Base-by-base conservation (phyloP, 2,329 filamentous ascomycete genomes). In the Epichloe festucae region DNA sequence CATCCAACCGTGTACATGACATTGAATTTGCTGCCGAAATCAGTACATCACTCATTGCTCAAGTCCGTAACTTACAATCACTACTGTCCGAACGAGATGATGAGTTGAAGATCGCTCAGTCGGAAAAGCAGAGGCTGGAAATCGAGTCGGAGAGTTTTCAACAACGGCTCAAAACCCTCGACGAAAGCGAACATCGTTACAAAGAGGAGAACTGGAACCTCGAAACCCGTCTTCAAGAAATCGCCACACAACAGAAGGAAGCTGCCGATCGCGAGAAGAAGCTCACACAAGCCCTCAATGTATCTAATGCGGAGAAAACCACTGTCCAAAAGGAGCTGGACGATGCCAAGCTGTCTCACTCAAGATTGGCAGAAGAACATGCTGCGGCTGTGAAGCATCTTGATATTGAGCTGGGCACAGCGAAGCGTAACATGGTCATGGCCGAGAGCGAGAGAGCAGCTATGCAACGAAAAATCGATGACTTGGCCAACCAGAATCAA, bases 161-260 rank as follows among this genome's bases (percentile, higher is more conserved):
- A 50, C 87, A 94, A 65, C 82, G 89, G 36, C 73, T 97, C 57
- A 85, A 87, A 63, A 78, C 79, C 6, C 74, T 96, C 41, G 90
- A 96, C 60, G 93, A 98, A 68, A 95, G 87, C 64, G 93, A 98
- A 66, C 86, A 94, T 62, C 84, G 88, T 49, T 95, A 95, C 72
- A 97, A 96, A 70, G 93, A 98, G 63, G 93, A 97, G 67, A 98
- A 97, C 65, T 98, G 93, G 93, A 91, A 87, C 56, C 77, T 98
- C 39, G 93, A 98, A 67, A 95, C 90, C 0, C 87, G 89, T 60
- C 78, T 94, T 21, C 93, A 95, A 61, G 90, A 97, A 56, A 74
- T 91, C 42, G 77, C 86, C 49, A 78, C 84, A 7, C 75, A 79
- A 15, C 78, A 85, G 56, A 88, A 84, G 63, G 88, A 95, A 46